A percentile compares a stretch with the other conserved stretches of the same genome.
Conservation (phyloP, 306 rosid genomes). For the Dryas alaskensis region DNA sequence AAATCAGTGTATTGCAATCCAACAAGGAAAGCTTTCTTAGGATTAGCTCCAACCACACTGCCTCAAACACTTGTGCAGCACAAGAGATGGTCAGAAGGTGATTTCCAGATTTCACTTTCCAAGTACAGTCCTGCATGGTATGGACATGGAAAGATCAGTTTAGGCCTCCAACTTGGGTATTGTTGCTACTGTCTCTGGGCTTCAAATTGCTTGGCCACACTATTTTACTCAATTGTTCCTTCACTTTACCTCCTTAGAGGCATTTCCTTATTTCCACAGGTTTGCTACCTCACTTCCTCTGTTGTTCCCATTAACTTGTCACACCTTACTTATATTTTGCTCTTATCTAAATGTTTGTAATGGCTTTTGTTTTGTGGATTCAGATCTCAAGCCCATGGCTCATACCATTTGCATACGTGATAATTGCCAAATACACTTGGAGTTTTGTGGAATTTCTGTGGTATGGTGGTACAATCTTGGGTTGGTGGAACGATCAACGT, state of each 20-base stretch:
- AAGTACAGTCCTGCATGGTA: slow-evolving; percentile 55
- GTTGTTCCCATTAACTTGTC: not conserved
- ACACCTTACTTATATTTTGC: not conserved
- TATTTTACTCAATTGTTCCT: slow-evolving; percentile 60
- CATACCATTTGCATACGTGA: slow-evolving; percentile 67
- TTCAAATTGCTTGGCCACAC: slow-evolving; percentile 43
- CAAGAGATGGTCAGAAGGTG: slow-evolving; percentile 90
- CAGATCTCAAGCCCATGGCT: slow-evolving; percentile 79
- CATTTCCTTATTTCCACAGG: slow-evolving; percentile 73
- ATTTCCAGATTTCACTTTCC: slow-evolving; percentile 55
- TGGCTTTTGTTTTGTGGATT: slow-evolving; percentile 17
- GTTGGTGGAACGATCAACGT: slow-evolving; percentile 76
- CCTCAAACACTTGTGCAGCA: slow-evolving; percentile 58
- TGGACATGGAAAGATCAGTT: slow-evolving; percentile 50
- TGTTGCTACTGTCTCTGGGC: slow-evolving; percentile 58
- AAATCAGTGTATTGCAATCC: slow-evolving; percentile 71
- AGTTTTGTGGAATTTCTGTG: slow-evolving; percentile 57
- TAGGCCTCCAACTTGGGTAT: slow-evolving; percentile 66
- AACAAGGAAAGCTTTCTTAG: slow-evolving; percentile 62
- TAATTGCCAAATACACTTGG: slow-evolving; percentile 35
- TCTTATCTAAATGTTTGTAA: not conserved
- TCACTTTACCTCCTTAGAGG: slow-evolving; percentile 63
- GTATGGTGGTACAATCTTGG: not conserved
- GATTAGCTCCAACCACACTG: slow-evolving; percentile 57
- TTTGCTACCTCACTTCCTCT: slow-evolving; percentile 9